Evolutionary conservation across 163 green algal species (phyloP), one percentile per base, ranked within the genome.

Genomic region (Prototheca wickerhamii): DNA sequence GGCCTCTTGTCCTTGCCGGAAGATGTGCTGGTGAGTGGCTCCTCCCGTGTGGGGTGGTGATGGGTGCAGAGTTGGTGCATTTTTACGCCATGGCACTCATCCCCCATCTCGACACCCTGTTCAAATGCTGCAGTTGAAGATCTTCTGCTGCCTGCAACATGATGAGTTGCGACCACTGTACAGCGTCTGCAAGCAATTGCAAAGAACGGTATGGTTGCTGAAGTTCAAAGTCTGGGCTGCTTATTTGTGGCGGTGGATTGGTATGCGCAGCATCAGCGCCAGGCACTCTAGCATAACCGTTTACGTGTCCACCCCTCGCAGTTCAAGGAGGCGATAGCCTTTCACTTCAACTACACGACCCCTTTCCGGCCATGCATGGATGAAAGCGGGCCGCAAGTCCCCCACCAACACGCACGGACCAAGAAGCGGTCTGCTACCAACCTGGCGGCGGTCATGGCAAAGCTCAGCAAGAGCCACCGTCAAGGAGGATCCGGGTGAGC

Each of bases 111-210:
- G 42, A 25, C 15, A 15, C 25, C 23, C 26, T 21, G 21, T 33
- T 30, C 25, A n/a, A 15, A 29, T 50, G 17, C 23, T 67, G 60
- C 70, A 76, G 71, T 33, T 82, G 25, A 68, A 77, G 29, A 74
- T 82, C 40, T 33, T 82, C 20, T 82, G 74, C 66, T 63, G 67
- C 26, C 63, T 82, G 15, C 21, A 53, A 2, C 74, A 82, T 49
- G 61, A 77, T 15, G 74, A 82, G 23, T 63, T 82, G 28, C 57
- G 63, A 4, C 74, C 74, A 15, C 49, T 82, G 30, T 80, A 80
- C 56, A 32, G 40, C 57, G 74, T 79, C 21, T 76, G 71, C 60
- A 65, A 71, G 53, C 46, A 74, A n/a, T 61, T 81, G n/a, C 42
- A 50, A 26, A 58, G 53, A 21, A 76, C 68, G 37, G 61, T 80